Percentiles rank a stretch among this genome's conserved stretches.
phyloP scores from a whole-genome alignment of 495 filamentous ascomycete genomes.

The Talaromyces proteolyticus region DNA sequence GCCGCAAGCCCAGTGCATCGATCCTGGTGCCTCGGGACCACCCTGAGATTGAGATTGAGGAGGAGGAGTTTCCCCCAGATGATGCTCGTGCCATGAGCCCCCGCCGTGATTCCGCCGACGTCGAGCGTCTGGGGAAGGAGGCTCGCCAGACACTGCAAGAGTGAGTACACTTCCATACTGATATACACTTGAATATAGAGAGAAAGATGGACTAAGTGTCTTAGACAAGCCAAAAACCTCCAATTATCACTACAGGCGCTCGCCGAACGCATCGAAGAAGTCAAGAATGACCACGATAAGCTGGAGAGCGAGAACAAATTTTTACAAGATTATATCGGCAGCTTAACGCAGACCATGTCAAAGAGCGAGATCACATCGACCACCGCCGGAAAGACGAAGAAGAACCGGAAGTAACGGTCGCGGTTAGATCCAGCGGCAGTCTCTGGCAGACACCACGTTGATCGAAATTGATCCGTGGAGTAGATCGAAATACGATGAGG shows the following conservation, averaged over 20 bases:
- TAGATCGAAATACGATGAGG: too few species aligned
- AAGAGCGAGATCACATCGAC: conserved; percentile 38
- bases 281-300: conserved; percentile 89
- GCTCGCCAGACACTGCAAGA: conserved; percentile 62
- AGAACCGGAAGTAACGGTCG: conserved; percentile 40
- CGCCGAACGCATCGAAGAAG: conserved; percentile 88
- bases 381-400: conserved; percentile 35
- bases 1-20: conserved; percentile 71
- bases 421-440: too few species aligned
- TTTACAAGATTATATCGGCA: conserved; percentile 74
- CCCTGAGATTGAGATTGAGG: conserved; percentile 57
- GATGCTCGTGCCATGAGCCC: conserved; percentile 96
- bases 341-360: conserved; percentile 47
- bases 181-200: background rate
- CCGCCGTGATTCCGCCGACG: conserved; percentile 78
- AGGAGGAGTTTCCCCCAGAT: conserved; percentile 68
- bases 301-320: conserved; percentile 93
- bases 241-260: conserved; percentile 84
- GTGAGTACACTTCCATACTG: conserved; percentile 33
- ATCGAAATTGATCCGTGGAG: too few species aligned
- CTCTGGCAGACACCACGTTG: too few species aligned
- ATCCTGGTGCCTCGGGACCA: conserved; percentile 75
- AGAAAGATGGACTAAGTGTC: background rate
- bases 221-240: conserved; percentile 80
- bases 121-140: conserved; percentile 77